These are phyloP conservation scores for Pneumocystis sp. DNA, from an alignment of 1,139 yeast genomes.

Conservation along the genomic window DNA sequence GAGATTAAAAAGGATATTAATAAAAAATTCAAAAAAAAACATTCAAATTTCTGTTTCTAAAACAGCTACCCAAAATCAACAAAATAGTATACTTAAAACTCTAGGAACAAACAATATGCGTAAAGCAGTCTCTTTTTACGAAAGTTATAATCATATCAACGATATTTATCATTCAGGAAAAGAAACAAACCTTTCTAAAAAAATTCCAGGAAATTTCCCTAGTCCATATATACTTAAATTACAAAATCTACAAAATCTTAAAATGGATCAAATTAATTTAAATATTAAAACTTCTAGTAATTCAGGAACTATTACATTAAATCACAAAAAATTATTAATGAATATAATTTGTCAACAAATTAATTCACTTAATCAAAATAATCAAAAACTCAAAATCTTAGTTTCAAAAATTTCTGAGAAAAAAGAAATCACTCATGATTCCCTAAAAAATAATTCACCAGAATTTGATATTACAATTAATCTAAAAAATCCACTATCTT, in stretches of 20 bases:
- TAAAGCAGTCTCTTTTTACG: not conserved
- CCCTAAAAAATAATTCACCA: not conserved
- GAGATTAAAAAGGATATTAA: not conserved
- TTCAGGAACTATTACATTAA: not conserved
- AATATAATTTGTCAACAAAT: not conserved
- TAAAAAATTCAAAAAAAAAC: not conserved
- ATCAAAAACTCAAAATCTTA: not conserved
- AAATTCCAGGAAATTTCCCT: not conserved
- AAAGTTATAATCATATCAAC: not conserved
- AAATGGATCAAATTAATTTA: not conserved
- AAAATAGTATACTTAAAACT: not conserved
- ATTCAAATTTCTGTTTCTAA: not conserved
- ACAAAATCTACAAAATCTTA: not conserved
- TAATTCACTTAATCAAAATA: not conserved
- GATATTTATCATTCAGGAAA: not conserved
- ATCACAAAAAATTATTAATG: not conserved
- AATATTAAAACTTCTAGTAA: not conserved
- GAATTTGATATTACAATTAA: not conserved
- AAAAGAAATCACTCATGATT: not conserved
- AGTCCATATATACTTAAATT: not conserved
- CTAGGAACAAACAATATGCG: not conserved
- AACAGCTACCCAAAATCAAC: not conserved
- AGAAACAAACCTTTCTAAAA: not conserved
- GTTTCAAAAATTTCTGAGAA: not conserved
- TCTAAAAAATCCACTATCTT: not conserved